Evolutionary conservation across 2,329 filamentous ascomycete species (phyloP).

Genomic region (Calonectria naviculata): DNA sequence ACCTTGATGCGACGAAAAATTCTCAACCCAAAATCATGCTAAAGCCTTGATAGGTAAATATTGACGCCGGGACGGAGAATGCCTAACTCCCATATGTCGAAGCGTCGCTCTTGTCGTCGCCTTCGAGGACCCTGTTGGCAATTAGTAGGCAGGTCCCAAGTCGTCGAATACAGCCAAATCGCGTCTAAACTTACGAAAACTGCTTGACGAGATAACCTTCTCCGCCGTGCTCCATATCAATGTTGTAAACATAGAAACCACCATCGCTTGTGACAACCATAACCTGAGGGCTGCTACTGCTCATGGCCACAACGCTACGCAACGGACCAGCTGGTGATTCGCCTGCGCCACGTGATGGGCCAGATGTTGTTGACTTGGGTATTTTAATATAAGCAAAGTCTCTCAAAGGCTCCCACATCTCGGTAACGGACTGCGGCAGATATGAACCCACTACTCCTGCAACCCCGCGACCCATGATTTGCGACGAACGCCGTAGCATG

Average conservation of each 20-base stretch:
- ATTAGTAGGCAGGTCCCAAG: conserved; percentile 2
- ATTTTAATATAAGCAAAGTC: conserved; percentile 98
- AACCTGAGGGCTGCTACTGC: conserved; percentile 91
- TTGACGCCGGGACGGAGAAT: background rate
- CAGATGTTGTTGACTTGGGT: conserved; percentile 65
- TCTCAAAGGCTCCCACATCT: conserved; percentile 95
- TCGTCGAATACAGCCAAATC: background rate
- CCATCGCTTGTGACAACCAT: conserved; percentile 99
- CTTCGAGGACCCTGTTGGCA: conserved; percentile 60
- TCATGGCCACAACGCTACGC: conserved; percentile 96
- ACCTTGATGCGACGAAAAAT: background rate
- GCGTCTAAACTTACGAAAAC: conserved; percentile 79
- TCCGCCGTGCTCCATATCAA: conserved; percentile 93
- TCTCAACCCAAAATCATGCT: background rate
- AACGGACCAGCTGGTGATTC: conserved; percentile 63
- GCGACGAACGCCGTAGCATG: conserved; percentile 92
- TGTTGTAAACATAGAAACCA: conserved; percentile 93
- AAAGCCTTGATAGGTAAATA: background rate
- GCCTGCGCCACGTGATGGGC: conserved; percentile 36
- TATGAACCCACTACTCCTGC: conserved; percentile 92
- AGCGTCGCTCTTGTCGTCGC: conserved; percentile 65
- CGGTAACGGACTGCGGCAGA: conserved; percentile 90
- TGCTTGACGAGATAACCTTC: conserved; percentile 93
- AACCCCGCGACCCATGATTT: conserved; percentile 90
- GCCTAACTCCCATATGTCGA: conserved; percentile 53